Percentiles rank a stretch among this genome's conserved stretches.
Evolutionary conservation across 345 rosid genomes (phyloP).

Genomic region (Hypericum androsaemum): DNA sequence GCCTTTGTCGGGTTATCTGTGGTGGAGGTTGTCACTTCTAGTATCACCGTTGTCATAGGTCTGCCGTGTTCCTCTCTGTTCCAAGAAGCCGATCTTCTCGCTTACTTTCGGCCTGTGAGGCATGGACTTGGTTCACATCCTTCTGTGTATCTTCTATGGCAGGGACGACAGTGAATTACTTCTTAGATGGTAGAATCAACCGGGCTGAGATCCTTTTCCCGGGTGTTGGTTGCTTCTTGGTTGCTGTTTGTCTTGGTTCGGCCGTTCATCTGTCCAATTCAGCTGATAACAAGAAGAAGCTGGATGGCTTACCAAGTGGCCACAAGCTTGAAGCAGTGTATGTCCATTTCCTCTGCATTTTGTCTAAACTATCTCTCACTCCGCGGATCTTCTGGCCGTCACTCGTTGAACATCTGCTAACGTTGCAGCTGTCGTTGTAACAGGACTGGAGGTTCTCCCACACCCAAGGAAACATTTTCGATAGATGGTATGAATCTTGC

Average conservation of each 20-base stretch:
- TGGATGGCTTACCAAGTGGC: constrained; percentile 24
- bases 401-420: too few relatives aligned
- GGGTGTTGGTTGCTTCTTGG: constrained; percentile 72
- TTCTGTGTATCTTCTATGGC: constrained; percentile 8
- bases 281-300: constrained; percentile 59
- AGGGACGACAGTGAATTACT: constrained; percentile 81
- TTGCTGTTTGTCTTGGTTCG: constrained; percentile 72
- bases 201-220: constrained; percentile 69
- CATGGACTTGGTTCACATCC: neutral
- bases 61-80: neutral
- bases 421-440: too few relatives aligned
- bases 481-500: too few relatives aligned
- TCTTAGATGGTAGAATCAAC: constrained; percentile 70
- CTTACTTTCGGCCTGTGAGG: neutral
- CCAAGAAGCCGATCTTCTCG: too few relatives aligned
- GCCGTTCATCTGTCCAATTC: constrained; percentile 70
- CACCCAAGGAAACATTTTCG: too few relatives aligned
- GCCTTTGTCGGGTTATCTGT: constrained; percentile 82
- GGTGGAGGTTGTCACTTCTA: constrained; percentile 57
- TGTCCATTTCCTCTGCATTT: too few relatives aligned
- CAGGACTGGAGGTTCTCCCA: too few relatives aligned
- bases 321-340: constrained; percentile 25
- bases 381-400: too few relatives aligned
- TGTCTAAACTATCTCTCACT: too few relatives aligned
- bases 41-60: constrained; percentile 82